Evolutionary conservation across 345 rosid genomes (phyloP), one percentile per base, ranked within the genome.

Genomic region (Mercurialis annua): DNA sequence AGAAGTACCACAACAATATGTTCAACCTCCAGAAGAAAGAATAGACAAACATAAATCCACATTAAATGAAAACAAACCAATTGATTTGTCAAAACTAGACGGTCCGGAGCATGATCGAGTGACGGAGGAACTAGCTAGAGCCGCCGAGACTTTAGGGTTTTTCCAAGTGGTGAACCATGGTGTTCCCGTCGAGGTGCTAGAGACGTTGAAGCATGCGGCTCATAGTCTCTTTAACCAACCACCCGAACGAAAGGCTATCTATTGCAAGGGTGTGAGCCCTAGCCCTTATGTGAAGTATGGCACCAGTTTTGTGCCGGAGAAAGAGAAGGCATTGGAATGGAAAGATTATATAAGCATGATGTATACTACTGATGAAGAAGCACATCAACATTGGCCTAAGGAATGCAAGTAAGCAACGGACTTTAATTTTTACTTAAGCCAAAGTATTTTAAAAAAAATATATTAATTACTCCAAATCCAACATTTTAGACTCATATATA

Each of bases 291-390:
- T 86, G 29, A 83, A 76, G 69, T 83, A 80, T 38, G 80, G 83
- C 16, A 81, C 90, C 0, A 86, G 90, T 71, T 83, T 86, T 60
- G 81, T 70, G 50, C 87, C 90, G 0, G 85, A 80, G 61, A 83
- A 83, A 67, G 86, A 86, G 80, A 76, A 75, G 64, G 86, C 86
- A 2, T 69, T 86, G 64, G 90, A 86, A 71, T 86, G 87, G 90
- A 86, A 86, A 55, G 90, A 83, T 62, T 86, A 86, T 62, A 57
- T 86, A 58, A 82, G 82, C 66, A 78, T 83, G 83, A 29, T 38
- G 9, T 86, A 86, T 59, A 83, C 83, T 57, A 77, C 61, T 57
- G 86, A 86, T 65, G 71, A 5, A 36, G 90, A 83, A 18, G 90
- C 85, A 27, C 81, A 75, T 71, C 64, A 78, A 50, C 72, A 78